These are phyloP conservation scores for Podaxis mareebaensis DNA, from an alignment of 768 basidiomycete genomes.

Conservation along the genomic window DNA sequence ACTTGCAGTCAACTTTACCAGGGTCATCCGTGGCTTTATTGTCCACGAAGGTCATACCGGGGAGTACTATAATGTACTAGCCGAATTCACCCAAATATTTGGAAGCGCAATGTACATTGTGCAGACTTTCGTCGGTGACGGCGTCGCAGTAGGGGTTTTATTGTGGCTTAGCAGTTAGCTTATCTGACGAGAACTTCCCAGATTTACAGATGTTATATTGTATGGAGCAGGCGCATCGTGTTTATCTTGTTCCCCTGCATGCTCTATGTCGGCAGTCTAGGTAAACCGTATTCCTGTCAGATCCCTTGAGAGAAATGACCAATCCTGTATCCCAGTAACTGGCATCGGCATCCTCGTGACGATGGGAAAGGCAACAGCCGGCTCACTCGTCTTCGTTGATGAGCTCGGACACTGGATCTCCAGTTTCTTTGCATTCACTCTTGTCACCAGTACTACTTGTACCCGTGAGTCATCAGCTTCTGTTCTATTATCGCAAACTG, in stretches of 20 bases:
- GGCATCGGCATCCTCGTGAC: slow-evolving; percentile 33
- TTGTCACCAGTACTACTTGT: slow-evolving; percentile 38
- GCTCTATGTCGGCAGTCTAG: slow-evolving; percentile 31
- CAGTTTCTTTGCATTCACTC: slow-evolving; percentile 38
- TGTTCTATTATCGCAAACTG: too few relatives aligned
- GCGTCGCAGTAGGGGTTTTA: slow-evolving; percentile 30
- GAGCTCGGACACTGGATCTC: slow-evolving; percentile 38
- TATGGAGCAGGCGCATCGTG: slow-evolving; percentile 27
- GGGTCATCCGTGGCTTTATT: slow-evolving; percentile 38
- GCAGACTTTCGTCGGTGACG: slow-evolving; percentile 40
- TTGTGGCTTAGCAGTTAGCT: background rate
- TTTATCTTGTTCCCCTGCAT: slow-evolving; percentile 29
- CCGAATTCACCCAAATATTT: slow-evolving; percentile 36
- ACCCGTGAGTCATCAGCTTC: slow-evolving; percentile 24
- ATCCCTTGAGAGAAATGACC: background rate
- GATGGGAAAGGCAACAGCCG: slow-evolving; percentile 27
- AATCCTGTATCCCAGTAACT: slow-evolving; percentile 19
- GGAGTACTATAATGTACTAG: slow-evolving; percentile 34
- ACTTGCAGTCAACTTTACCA: slow-evolving; percentile 34
- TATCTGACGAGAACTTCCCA: slow-evolving; percentile 12
- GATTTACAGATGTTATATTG: slow-evolving; percentile 34
- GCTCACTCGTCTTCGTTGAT: slow-evolving; percentile 32
- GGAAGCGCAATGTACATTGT: slow-evolving; percentile 36
- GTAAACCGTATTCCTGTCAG: slow-evolving; percentile 18
- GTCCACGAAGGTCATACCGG: slow-evolving; percentile 27